phyloP scores from a whole-genome alignment of 1,284 basidiomycete genomes.

The Rugiboletus extremiorientalis region DNA sequence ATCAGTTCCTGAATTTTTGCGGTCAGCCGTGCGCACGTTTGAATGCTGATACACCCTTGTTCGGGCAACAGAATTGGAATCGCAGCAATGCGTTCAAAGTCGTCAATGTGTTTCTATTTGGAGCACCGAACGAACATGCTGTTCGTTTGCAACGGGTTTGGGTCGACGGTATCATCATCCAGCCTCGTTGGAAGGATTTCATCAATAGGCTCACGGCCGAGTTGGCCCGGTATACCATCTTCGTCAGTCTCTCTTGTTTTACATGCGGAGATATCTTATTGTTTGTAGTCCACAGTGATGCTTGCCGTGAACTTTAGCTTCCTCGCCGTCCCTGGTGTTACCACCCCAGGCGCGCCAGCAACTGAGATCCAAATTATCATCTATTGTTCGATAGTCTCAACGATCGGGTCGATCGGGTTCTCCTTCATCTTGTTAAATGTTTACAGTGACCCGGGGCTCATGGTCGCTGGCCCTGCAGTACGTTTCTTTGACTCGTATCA shows the following conservation, averaged over 20 bases:
- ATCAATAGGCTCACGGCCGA: slow-evolving; percentile 46
- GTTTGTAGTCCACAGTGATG: slow-evolving; percentile 23
- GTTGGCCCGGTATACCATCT: slow-evolving; percentile 51
- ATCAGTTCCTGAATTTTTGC: slow-evolving; percentile 17
- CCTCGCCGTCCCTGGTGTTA: slow-evolving; percentile 15
- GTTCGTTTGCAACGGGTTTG: slow-evolving; percentile 20
- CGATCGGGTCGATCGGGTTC: slow-evolving; percentile 18
- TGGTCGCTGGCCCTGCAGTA: slow-evolving; percentile 9
- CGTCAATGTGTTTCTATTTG: slow-evolving; percentile 15
- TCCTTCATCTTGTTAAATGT: slow-evolving; percentile 19
- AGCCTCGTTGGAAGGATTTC: slow-evolving; percentile 33
- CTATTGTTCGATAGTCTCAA: slow-evolving; percentile 14
- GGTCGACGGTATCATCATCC: slow-evolving; percentile 23
- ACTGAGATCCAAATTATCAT: slow-evolving; percentile 8
- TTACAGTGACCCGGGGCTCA: slow-evolving; percentile 14
- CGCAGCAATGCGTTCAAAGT: not conserved
- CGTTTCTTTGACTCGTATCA: not conserved
- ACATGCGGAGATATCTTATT: not conserved
- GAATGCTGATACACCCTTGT: slow-evolving; percentile 12
- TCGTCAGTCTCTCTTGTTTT: slow-evolving; percentile 36
- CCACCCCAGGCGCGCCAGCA: not conserved
- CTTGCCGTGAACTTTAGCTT: slow-evolving; percentile 21
- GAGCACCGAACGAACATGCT: slow-evolving; percentile 12
- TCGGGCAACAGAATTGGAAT: slow-evolving; percentile 12
- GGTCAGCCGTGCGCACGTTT: slow-evolving; percentile 14